Conservation (phyloP, 192 early-diverging fungal genomes). For the Chytriomyces sp. region DNA sequence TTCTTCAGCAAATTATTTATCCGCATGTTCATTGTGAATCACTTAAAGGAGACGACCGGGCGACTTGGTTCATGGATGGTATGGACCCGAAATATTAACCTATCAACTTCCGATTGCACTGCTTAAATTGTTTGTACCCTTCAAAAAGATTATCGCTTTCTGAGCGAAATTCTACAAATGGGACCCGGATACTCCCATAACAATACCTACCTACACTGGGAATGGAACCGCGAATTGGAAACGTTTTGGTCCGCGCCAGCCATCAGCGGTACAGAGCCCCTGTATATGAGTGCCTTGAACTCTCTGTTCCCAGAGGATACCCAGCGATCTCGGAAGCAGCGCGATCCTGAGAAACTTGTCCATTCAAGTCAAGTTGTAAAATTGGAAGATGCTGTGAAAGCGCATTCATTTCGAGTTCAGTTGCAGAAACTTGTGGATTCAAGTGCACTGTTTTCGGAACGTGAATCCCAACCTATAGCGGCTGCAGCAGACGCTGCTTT, state of each 20-base stretch:
- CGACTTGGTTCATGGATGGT: constrained; percentile 48
- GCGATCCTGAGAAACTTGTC: neutral
- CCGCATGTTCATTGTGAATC: constrained; percentile 44
- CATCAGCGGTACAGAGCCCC: constrained; percentile 26
- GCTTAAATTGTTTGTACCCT: too few species aligned
- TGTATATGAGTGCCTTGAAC: constrained; percentile 48
- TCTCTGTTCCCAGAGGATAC: constrained; percentile 21
- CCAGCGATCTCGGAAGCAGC: neutral
- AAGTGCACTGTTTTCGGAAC: neutral
- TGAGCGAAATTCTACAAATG: neutral
- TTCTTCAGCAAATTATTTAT: constrained; percentile 36
- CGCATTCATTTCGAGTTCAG: neutral
- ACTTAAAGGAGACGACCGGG: constrained; percentile 39
- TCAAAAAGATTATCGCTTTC: constrained; percentile 11
- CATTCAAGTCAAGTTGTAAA: constrained; percentile 1
- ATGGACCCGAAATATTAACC: constrained; percentile 7
- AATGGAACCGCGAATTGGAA: constrained; percentile 46
- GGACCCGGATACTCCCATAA: neutral
- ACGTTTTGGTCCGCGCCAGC: constrained; percentile 42
- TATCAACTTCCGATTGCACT: neutral
- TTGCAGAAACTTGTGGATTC: constrained; percentile 5
- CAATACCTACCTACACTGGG: constrained; percentile 35
- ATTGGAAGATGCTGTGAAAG: constrained; percentile 4
- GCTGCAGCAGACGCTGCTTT: neutral
- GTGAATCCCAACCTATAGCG: neutral